Conservation (phyloP, 2,329 filamentous ascomycete species). For the Hortaea werneckii region DNA sequence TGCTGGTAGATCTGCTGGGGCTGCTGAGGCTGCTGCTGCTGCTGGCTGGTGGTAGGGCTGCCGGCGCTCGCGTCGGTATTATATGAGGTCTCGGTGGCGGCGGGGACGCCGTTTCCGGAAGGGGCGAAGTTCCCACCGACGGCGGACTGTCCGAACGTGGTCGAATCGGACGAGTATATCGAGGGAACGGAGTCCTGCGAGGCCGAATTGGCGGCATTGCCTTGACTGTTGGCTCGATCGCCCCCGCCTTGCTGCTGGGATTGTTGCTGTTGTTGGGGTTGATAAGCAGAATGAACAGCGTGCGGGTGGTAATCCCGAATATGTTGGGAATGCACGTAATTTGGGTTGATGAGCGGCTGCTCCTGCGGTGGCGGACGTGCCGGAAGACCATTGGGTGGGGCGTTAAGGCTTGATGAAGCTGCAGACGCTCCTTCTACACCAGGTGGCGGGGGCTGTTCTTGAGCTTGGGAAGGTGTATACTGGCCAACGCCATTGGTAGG, state of each 20-base stretch:
- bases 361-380: slow-evolving; percentile 40
- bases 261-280: slow-evolving; percentile 13
- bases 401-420: slow-evolving; percentile 20
- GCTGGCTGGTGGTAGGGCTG: background rate
- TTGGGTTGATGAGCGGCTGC: slow-evolving; percentile 37
- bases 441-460: slow-evolving; percentile 15
- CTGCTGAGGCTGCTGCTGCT: background rate
- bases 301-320: slow-evolving; percentile 42
- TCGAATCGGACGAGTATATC: slow-evolving; percentile 5
- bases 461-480: slow-evolving; percentile 18
- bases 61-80: background rate
- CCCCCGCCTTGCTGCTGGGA: background rate
- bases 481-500: slow-evolving; percentile 24
- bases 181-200: slow-evolving; percentile 11
- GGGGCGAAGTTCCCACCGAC: background rate
- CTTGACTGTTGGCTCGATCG: slow-evolving; percentile 15
- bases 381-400: slow-evolving; percentile 34
- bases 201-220: slow-evolving; percentile 13
- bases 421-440: slow-evolving; percentile 23
- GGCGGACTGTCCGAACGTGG: background rate
- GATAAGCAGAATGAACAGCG: slow-evolving; percentile 29
- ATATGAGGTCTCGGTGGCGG: background rate
- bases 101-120: background rate
- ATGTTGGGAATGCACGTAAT: slow-evolving; percentile 39
- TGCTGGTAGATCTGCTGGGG: background rate